Percentiles rank a stretch among this genome's conserved stretches.
Evolutionary conservation across 192 early-diverging fungal species (phyloP).

Genomic region (Allomyces macrogynus): DNA sequence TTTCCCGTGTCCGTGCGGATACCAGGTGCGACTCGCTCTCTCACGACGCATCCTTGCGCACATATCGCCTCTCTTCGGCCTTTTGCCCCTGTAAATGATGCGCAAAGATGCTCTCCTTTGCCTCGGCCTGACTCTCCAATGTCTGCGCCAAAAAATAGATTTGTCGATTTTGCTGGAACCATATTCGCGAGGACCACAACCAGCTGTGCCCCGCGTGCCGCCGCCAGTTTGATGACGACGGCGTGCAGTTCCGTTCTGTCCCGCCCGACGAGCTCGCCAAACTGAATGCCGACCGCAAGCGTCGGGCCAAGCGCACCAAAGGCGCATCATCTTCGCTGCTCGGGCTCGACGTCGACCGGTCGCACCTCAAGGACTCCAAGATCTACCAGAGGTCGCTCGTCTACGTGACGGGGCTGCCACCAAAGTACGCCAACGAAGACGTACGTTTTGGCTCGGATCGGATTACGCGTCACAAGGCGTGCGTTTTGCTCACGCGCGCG

Average conservation of each 20-base stretch:
- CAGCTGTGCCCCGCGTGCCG: conserved; percentile 90
- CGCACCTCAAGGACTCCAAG: conserved; percentile 61
- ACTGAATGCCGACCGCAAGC: not conserved
- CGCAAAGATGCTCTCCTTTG: too few relatives aligned
- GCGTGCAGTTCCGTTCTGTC: conserved; percentile 45
- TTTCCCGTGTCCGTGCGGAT: conserved; percentile 93
- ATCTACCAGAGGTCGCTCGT: conserved; percentile 96
- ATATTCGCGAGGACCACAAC: conserved; percentile 84
- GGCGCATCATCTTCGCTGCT: not conserved
- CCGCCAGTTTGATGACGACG: conserved; percentile 72
- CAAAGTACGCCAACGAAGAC: conserved; percentile 73
- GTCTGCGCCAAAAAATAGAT: conserved; percentile 41
- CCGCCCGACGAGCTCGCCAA: conserved; percentile 2
- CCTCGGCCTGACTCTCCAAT: too few relatives aligned
- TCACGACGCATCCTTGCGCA: too few relatives aligned
- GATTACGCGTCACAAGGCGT: too few relatives aligned
- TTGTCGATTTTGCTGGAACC: conserved; percentile 97
- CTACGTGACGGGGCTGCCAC: conserved; percentile 83
- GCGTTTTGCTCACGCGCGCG: too few relatives aligned
- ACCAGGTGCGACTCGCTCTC: conserved; percentile 45
- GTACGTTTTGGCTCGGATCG: too few relatives aligned
- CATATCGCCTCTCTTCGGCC: too few relatives aligned
- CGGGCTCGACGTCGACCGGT: not conserved
- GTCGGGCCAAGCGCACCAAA: not conserved
- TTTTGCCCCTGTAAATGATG: too few relatives aligned